Base-by-base conservation (phyloP, 2,329 filamentous ascomycete species). In the Xylaria sp. region DNA sequence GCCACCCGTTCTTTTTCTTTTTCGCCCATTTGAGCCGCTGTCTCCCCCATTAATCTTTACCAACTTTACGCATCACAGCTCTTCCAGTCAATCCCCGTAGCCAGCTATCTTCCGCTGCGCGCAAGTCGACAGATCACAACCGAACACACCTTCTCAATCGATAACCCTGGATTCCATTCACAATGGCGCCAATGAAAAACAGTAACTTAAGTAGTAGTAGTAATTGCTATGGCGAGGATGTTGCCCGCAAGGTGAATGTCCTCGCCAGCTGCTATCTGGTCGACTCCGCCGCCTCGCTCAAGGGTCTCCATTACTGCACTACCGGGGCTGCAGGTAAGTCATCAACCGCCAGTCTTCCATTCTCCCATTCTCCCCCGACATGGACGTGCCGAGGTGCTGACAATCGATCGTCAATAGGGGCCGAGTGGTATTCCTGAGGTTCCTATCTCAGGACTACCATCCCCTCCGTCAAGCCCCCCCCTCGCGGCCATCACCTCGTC, bases 361-460 rank as follows among this genome's bases (percentile, higher is more conserved):
- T n/a, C n/a, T 57, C 43, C 18, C 23, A 15, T 10, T 13, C 18
- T 36, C 32, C 23, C 46, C 23, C 36, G 18, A 20, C 41, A 64
- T 69, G 25, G 41, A 63, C 30, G 48, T 53, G 13, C 4, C 9
- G 8, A 13, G 9, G 9, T 34, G 25, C 39, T 69, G 52, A 66
- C 63, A 15, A 13, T 1, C 1, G 28, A 50, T 23, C n/a, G 10
- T 32, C 23, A 43, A 52, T 60, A 76, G 91, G 91, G 89, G 90
- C 90, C 83, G 90, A 93, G 92, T 95, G 92, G 92, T 93, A 92
- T 94, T 91, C 92, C 92, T 95, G 92, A 95, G 92, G 92, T 93
- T 87, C 89, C 86, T 83, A 87, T 90, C 86, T 90, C 90, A 90
- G 93, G 93, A 84, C 85, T 93, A 83, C 92, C 93, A 85, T 93